Base-by-base conservation (phyloP, 345 rosid species). In the Gossypium australe region DNA sequence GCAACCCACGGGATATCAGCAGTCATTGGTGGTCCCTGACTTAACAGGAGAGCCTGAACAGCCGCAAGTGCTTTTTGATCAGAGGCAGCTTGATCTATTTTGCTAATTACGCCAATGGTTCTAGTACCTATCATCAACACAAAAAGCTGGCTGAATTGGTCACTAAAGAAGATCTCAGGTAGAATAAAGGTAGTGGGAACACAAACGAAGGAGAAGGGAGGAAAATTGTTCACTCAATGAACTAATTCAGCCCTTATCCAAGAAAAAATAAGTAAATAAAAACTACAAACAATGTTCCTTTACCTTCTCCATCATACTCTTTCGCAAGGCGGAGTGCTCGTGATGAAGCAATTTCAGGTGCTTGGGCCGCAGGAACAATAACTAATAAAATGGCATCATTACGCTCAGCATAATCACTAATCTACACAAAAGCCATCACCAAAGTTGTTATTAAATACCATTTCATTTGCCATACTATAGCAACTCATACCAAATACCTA, bases 301-400 rank as follows among this genome's bases (percentile, higher is more conserved):
- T 85, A 95, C 99, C 88, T 51, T 95, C 97, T 59, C 88, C 80
- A 74, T 93, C 99, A 82, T 82, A 89, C 72, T 95, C 99, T 83
- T 95, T 95, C 56, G 98, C 97, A 59, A 84, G 72, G 82, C 88
- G 90, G 68, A 95, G 92, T 69, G 99, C 97, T 75, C 87, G 89
- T 9, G 91, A 91, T 59, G 99, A 89, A 25, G 99, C 84, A 76
- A 95, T 89, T 87, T 93, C 99, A 16, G 94, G 89, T 44, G 94
- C 89, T 82, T 93, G 98, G 79, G 82, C 82, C 75, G 99, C 98
- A 78, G 99, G 98, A 78, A 95, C 79, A 55, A 93, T 66, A 71
- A 95, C 92, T 77, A 95, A 86, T 77, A 95, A 82, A 83, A 95
- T 91, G 44, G 98, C 93, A 89, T 95, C 99, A 71, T 88, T 95